Conservation (phyloP, 1,284 basidiomycete genomes). For the Moniliophthora roreri region DNA sequence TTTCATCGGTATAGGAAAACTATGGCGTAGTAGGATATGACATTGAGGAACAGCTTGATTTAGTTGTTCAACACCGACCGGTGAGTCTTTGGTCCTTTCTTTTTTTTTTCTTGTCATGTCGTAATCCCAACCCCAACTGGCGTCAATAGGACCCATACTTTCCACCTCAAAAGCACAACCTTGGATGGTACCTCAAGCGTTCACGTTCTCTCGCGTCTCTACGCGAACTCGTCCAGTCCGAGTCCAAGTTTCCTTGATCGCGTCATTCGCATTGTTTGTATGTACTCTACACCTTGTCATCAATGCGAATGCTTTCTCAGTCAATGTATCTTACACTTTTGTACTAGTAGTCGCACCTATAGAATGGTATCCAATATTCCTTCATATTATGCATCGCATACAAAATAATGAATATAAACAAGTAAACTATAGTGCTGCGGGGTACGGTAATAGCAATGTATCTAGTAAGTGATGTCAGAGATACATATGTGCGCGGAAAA, state of each 20-base stretch:
- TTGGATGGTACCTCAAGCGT: conserved; percentile 40
- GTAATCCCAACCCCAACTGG: background rate
- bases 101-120: background rate
- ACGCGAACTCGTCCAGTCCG: conserved; percentile 26
- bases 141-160: conserved; percentile 35
- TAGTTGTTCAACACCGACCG: conserved; percentile 24
- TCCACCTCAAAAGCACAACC: conserved; percentile 33
- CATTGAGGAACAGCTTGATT: conserved; percentile 26
- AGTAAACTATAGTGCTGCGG: no score
- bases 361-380: no score
- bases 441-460: no score
- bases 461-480: no score
- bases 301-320: no score
- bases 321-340: no score
- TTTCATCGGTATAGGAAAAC: conserved; percentile 25
- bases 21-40: conserved; percentile 26
- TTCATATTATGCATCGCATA: no score
- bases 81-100: conserved; percentile 19
- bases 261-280: background rate
- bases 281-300: no score
- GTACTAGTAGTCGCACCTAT: no score
- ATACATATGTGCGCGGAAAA: no score
- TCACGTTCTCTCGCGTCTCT: conserved; percentile 37
- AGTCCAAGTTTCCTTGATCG: background rate
- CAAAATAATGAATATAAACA: no score